Base-by-base conservation (phyloP, 1,284 basidiomycete species). In the Ceraceosorus guamensis region DNA sequence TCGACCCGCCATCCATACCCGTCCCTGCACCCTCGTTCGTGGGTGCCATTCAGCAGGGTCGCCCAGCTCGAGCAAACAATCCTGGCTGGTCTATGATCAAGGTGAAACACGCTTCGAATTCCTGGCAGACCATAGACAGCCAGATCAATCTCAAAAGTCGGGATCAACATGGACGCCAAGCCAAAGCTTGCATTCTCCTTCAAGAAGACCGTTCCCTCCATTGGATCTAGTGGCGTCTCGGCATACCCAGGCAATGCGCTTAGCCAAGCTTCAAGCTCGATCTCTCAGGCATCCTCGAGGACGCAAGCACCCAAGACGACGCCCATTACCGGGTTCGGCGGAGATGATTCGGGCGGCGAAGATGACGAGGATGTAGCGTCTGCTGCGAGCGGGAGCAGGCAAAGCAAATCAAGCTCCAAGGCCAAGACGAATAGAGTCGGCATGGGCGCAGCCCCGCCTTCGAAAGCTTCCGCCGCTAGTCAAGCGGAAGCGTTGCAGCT, bases 401-500 rank as follows among this genome's bases (percentile, higher is more conserved):
- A n/a, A 32, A 5, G 13, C 30, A 13, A 48, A 11, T 14, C 30
- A 4, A 5, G n/a, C 10, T 8, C 16, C 48, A 5, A 24, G 24
- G 3, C 24, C 24, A 24, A 24, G 3, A 1, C 2, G 24, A 24
- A 24, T 24, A 24, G 3, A 24, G 1, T 24, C 24, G 24, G 24
- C 24, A 24, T 24, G 24, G 41, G 41, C 34, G 6, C 60, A 13
- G 53, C 64, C 11, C 71, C 70, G 14, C 53, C 63, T 13, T 67
- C 67, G 3, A 61, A 60, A 33, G 56, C 53, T 16, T 65, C 62
- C 45, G 61, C 52, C 47, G 62, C 58, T 49, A 64, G 60, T 50
- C 63, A 66, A 33, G 61, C 61, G 45, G 83, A 84, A 61, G 91
- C 91, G 71, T 83, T 85, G 78, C 81, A 82, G 62, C 79, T 91